Evolutionary conservation across 768 basidiomycete species (phyloP).

Genomic region (Boletus barrowsii): DNA sequence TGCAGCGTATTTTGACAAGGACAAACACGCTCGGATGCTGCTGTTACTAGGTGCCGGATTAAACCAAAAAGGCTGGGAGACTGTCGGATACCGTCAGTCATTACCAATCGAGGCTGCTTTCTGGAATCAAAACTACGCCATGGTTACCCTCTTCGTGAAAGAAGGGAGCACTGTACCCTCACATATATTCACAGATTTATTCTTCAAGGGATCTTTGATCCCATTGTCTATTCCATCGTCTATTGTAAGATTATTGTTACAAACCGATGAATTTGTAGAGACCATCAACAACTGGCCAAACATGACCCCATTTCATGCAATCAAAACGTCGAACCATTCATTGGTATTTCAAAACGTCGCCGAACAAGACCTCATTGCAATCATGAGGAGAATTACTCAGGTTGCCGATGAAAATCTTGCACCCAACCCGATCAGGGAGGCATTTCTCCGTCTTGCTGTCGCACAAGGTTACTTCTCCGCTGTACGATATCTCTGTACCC

Average conservation of each 20-base stretch:
- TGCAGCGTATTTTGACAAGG: constrained; percentile 1
- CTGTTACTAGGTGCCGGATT: neutral
- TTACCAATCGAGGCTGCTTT: neutral
- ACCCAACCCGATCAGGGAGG: neutral
- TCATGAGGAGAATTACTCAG: neutral
- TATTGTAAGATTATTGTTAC: neutral
- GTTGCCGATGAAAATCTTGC: neutral
- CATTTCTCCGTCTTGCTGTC: neutral
- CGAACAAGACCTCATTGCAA: neutral
- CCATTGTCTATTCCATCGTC: neutral
- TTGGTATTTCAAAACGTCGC: neutral
- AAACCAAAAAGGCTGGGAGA: neutral
- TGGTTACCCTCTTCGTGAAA: neutral
- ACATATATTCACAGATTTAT: neutral
- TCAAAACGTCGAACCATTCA: neutral
- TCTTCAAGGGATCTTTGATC: neutral
- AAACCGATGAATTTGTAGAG: neutral
- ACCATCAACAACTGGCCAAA: neutral
- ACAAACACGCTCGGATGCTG: neutral
- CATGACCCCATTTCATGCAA: neutral
- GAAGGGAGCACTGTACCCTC: neutral
- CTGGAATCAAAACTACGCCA: neutral
- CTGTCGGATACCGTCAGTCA: neutral
- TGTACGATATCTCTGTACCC: neutral
- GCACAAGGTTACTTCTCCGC: neutral